phyloP scores from a whole-genome alignment of 768 basidiomycete species.

The Dentipellis sp. region DNA sequence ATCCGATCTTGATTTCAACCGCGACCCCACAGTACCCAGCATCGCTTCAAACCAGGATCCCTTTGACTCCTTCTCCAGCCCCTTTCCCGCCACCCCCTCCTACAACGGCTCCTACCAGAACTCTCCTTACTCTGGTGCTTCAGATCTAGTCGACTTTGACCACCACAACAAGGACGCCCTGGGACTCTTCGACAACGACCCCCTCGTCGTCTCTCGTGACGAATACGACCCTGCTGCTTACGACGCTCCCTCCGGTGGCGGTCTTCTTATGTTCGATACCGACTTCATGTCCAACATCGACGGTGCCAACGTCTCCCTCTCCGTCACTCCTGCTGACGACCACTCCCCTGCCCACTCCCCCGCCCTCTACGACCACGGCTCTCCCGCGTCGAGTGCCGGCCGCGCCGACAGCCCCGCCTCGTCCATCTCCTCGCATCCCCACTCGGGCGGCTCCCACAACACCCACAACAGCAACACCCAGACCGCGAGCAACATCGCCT shows the following conservation, averaged over 20 bases:
- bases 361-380: conserved; percentile 49
- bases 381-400: conserved; percentile 49
- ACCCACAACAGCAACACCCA: conserved; percentile 5
- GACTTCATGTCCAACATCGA: conserved; percentile 37
- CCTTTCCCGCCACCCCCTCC: conserved; percentile 42
- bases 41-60: not conserved
- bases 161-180: conserved; percentile 29
- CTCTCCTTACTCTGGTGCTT: conserved; percentile 59
- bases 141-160: conserved; percentile 43
- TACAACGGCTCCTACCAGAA: conserved; percentile 62
- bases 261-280: conserved; percentile 20
- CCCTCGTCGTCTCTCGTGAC: conserved; percentile 24
- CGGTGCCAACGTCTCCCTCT: conserved; percentile 38
- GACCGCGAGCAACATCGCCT: conserved; percentile 31
- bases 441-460: conserved; percentile 40
- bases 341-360: conserved; percentile 27
- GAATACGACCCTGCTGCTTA: conserved; percentile 73
- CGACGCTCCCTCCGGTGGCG: conserved; percentile 39
- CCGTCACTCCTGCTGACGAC: conserved; percentile 20
- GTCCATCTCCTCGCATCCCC: conserved; percentile 53
- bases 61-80: conserved; percentile 14
- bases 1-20: not conserved
- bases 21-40: not conserved
- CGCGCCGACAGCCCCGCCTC: conserved; percentile 51
- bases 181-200: conserved; percentile 40